Evolutionary conservation across 192 early-diverging fungal genomes (phyloP), one percentile per base, ranked within the genome.

Genomic region (Backusella australiensis): DNA sequence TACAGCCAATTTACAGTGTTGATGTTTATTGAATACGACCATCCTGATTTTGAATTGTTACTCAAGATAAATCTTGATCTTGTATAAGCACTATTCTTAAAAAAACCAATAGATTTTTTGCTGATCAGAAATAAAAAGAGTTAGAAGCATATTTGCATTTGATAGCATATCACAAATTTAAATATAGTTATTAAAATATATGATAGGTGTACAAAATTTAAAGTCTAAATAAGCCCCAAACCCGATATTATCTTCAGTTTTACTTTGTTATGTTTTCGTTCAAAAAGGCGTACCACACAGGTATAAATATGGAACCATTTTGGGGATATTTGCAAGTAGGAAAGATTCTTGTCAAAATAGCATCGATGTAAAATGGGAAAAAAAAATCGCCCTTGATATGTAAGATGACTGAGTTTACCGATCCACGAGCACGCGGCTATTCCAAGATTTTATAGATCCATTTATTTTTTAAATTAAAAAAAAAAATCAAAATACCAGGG

Each of bases 381-480:
- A 19, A 17, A 19, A 19, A 49, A 17, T n/a, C 4, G 1, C 6
- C 19, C 46, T 49, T 49, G 3, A n/a, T 3, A 39, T 12, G 19
- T n/a, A 53, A 53, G n/a, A n/a, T 29, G 12, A 63, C 26, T 29
- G 26, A 12, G 56, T 63, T 29, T 29, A 63, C 56, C 56, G 21
- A 59, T 59, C 56, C 56, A 56, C 19, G 3, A 56, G 53, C 8
- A 56, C 8, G 21, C 21, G 6, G 23, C 19, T 49, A 49, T 19
- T 49, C 19, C 46, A 59, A 59, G 23, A 23, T 23, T 59, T 59
- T 26, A 59, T 29, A 59, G 53, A 26, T 59, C 53, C 23, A 59
- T 59, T 59, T 59, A 59, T 59, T 59, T 59, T 56, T 59, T 59
- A 59, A 59, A 59, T 59, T 59, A 29, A 59, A 7, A 53, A 29